These are phyloP conservation scores for Kodamaea ohmeri DNA, from an alignment of 1,139 yeast genomes.

Conservation along the genomic window DNA sequence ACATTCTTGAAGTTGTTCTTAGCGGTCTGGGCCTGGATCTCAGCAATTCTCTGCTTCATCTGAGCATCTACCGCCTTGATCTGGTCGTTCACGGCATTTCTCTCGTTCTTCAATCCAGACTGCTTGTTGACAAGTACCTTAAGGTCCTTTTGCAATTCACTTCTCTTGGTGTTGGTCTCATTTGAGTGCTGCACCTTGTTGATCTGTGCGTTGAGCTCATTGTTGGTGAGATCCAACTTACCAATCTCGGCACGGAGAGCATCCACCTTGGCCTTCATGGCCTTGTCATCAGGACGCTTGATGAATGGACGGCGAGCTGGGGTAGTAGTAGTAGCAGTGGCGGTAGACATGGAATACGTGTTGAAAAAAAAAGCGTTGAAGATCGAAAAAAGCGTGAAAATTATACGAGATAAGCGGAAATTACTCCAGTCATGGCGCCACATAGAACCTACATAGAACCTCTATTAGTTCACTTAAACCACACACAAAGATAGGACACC, in stretches of 20 bases:
- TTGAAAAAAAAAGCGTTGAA: slow-evolving; percentile 2
- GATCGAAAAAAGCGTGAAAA: neutral
- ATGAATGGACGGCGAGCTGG: slow-evolving; percentile 47
- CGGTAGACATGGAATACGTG: slow-evolving; percentile 18
- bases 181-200: slow-evolving; percentile 44
- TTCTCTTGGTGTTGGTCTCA: slow-evolving; percentile 52
- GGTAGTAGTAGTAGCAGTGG: slow-evolving; percentile 18
- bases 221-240: slow-evolving; percentile 55
- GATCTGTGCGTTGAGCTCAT: slow-evolving; percentile 43
- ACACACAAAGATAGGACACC: too few relatives aligned
- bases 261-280: slow-evolving; percentile 56
- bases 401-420: too few relatives aligned
- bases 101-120: slow-evolving; percentile 65
- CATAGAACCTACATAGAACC: too few relatives aligned
- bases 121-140: slow-evolving; percentile 64
- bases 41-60: slow-evolving; percentile 74
- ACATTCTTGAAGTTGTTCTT: slow-evolving; percentile 69
- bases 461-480: too few relatives aligned
- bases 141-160: slow-evolving; percentile 63
- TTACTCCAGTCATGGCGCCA: too few relatives aligned
- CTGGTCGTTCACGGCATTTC: slow-evolving; percentile 68
- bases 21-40: slow-evolving; percentile 68
- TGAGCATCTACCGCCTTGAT: slow-evolving; percentile 68
- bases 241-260: slow-evolving; percentile 67
- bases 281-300: slow-evolving; percentile 75